Evolutionary conservation across 1,139 yeast genomes (phyloP).

Genomic region (Hansenula sp.): DNA sequence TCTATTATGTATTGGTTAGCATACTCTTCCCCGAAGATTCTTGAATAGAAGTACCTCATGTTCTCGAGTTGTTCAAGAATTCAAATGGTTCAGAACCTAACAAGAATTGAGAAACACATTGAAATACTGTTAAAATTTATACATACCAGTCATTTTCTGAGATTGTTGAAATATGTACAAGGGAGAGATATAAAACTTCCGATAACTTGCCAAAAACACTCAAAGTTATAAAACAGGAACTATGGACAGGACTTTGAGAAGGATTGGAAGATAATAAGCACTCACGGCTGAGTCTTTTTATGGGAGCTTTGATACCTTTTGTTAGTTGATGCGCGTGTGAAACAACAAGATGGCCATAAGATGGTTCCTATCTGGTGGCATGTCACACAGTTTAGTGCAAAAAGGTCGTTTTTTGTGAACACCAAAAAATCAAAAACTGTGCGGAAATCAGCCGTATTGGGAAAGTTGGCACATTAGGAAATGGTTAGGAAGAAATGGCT

Average conservation of each 20-base stretch:
- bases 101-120: not conserved
- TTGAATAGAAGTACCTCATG: no score
- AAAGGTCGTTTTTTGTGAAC: not conserved
- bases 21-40: not conserved
- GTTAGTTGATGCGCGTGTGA: no score
- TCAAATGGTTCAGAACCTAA: not conserved
- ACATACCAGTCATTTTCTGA: slow-evolving; percentile 5
- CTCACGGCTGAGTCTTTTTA: not conserved
- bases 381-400: not conserved
- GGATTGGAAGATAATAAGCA: not conserved
- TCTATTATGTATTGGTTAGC: not conserved
- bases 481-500: no score
- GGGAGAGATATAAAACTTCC: not conserved
- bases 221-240: not conserved
- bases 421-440: not conserved
- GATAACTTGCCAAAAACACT: no score
- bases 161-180: not conserved
- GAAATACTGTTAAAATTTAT: not conserved
- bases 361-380: not conserved
- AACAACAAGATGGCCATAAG: no score
- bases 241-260: not conserved
- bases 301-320: no score
- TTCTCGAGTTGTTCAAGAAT: no score
- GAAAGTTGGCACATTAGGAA: not conserved
- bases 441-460: not conserved